Evolutionary conservation across 2,329 filamentous ascomycete genomes (phyloP).

Genomic region (Penicillium digitatum): DNA sequence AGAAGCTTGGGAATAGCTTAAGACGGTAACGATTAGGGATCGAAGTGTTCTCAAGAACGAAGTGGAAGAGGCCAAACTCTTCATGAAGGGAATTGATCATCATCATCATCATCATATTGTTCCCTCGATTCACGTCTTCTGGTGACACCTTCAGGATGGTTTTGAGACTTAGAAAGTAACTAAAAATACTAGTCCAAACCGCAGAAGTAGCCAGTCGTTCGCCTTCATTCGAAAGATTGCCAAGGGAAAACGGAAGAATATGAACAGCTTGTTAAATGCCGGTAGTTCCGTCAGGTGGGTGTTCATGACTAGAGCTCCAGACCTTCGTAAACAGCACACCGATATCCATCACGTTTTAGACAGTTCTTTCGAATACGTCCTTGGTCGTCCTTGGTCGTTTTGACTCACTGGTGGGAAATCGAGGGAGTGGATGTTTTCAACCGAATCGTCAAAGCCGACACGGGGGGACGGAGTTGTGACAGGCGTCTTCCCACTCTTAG

Average conservation of each 20-base stretch:
- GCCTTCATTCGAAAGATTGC: not conserved
- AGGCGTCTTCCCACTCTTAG: no score
- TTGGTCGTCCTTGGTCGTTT: no score
- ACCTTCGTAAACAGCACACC: no score
- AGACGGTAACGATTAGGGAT: not conserved
- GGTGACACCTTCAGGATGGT: not conserved
- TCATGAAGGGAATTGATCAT: not conserved
- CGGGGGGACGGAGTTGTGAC: no score
- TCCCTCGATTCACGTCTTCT: not conserved
- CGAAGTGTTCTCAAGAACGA: not conserved
- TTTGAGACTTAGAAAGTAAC: not conserved
- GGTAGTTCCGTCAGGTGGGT: no score
- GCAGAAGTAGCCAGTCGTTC: not conserved
- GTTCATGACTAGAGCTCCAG: no score
- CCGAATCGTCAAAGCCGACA: no score
- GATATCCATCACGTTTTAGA: no score
- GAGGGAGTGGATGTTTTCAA: no score
- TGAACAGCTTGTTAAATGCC: no score
- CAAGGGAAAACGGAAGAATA: conserved; percentile 1
- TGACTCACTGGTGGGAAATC: no score
- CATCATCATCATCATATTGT: not conserved
- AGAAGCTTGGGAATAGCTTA: not conserved
- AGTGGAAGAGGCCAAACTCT: not conserved
- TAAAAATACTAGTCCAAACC: not conserved
- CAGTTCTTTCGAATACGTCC: no score